These are phyloP conservation scores for Tulasnella sp. DNA, from an alignment of 768 basidiomycete species.

Conservation along the genomic window DNA sequence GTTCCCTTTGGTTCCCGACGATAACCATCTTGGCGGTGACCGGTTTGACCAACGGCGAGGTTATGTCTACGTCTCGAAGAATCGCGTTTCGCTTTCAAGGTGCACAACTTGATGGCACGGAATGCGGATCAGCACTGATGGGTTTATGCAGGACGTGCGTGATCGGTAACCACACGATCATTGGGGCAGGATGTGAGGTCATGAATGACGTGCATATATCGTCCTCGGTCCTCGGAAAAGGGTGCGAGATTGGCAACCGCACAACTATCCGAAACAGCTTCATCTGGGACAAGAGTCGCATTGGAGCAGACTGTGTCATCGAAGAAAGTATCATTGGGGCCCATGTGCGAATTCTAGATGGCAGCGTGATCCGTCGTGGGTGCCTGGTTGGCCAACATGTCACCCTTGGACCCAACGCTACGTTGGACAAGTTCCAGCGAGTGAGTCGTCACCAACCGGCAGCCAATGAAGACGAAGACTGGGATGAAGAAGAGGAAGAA, in stretches of 20 bases:
- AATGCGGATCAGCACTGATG: not conserved
- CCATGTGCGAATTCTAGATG: slow-evolving; percentile 65
- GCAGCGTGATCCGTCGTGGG: slow-evolving; percentile 63
- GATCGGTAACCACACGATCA: slow-evolving; percentile 74
- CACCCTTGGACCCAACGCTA: slow-evolving; percentile 66
- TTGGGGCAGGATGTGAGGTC: slow-evolving; percentile 73
- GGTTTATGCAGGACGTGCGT: slow-evolving; percentile 62
- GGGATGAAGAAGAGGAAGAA: slow-evolving; percentile 6
- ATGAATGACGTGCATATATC: slow-evolving; percentile 60
- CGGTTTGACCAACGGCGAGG: slow-evolving; percentile 82
- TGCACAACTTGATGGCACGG: slow-evolving; percentile 34
- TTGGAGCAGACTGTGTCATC: slow-evolving; percentile 69
- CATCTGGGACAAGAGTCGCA: slow-evolving; percentile 70
- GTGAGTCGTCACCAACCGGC: slow-evolving; percentile 52
- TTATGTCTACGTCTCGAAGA: slow-evolving; percentile 82
- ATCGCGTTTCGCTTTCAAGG: slow-evolving; percentile 80
- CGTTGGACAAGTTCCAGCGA: slow-evolving; percentile 63
- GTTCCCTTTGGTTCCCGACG: slow-evolving; percentile 92
- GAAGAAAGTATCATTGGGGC: slow-evolving; percentile 77
- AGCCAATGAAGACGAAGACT: slow-evolving; percentile 34
- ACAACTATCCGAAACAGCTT: slow-evolving; percentile 71
- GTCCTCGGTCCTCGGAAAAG: slow-evolving; percentile 72
- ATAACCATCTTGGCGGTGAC: slow-evolving; percentile 77
- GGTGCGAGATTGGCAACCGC: slow-evolving; percentile 67
- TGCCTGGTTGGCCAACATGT: slow-evolving; percentile 81